phyloP scores from a whole-genome alignment of 202 grass and related monocot species.

The Carex arenaria region DNA sequence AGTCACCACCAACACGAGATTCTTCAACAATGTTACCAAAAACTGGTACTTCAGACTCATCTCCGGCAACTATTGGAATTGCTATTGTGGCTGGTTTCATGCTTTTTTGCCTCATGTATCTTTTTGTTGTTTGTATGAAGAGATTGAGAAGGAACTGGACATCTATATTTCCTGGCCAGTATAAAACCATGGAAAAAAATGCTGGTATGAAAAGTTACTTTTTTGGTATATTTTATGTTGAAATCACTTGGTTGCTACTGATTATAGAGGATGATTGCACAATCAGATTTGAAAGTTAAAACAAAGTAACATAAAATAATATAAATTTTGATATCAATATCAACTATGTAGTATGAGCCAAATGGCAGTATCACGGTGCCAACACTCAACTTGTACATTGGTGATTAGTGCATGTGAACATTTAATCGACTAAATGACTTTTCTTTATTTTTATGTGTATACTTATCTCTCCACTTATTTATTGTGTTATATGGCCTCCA shows the following conservation, averaged over 20 bases:
- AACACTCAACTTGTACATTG: neutral
- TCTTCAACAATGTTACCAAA: neutral
- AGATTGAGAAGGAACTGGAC: neutral
- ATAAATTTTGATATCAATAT: neutral
- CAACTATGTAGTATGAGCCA: neutral
- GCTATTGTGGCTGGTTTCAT: neutral
- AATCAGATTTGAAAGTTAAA: neutral
- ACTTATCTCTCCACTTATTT: neutral
- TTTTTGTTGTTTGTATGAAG: neutral
- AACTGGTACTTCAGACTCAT: neutral
- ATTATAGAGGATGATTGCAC: neutral
- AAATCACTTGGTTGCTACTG: neutral
- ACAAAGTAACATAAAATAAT: neutral
- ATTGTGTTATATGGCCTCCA: neutral
- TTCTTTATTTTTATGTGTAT: neutral
- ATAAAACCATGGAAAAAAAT: neutral
- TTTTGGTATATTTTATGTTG: neutral
- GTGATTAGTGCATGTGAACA: neutral
- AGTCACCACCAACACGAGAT: neutral
- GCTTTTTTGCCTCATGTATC: neutral
- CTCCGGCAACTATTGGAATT: neutral
- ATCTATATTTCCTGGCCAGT: neutral
- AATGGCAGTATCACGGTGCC: neutral
- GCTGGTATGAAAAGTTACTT: neutral
- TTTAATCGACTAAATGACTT: neutral